These are phyloP conservation scores for Lentinula raphanica DNA, from an alignment of 768 basidiomycete species.

Conservation along the genomic window DNA sequence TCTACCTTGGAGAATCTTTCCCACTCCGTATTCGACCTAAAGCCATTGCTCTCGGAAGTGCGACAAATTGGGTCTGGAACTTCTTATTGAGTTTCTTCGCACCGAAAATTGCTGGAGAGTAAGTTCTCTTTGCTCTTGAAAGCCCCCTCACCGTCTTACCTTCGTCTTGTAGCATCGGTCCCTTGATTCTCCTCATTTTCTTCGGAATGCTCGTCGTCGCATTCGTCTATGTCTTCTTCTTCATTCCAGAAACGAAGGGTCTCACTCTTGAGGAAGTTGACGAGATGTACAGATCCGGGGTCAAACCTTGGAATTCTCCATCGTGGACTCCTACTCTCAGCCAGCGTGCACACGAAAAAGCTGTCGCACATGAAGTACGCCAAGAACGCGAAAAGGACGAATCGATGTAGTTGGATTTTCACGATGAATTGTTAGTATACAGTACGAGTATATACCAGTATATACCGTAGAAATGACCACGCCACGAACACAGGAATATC, in stretches of 20 bases:
- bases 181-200: constrained; percentile 72
- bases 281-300: constrained; percentile 64
- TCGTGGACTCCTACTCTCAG: constrained; percentile 50
- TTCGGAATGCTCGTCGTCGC: constrained; percentile 69
- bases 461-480: no score
- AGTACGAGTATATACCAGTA: not conserved
- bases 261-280: constrained; percentile 75
- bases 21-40: constrained; percentile 77
- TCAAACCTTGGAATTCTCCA: constrained; percentile 62
- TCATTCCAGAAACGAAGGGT: constrained; percentile 79
- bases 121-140: no score
- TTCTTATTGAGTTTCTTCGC: constrained; percentile 71
- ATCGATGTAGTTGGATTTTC: not conserved
- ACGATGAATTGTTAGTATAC: not conserved
- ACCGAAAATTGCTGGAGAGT: constrained; percentile 58
- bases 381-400: not conserved
- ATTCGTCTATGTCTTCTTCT: constrained; percentile 66
- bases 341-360: constrained; percentile 34
- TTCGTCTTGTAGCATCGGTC: constrained; percentile 47
- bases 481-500: no score
- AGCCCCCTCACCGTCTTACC: no score
- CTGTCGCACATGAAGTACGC: constrained; percentile 1
- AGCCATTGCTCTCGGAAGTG: constrained; percentile 70
- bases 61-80: constrained; percentile 68
- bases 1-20: constrained; percentile 77